Conservation (phyloP, 2,329 filamentous ascomycete genomes). For the Cadophora sp. region DNA sequence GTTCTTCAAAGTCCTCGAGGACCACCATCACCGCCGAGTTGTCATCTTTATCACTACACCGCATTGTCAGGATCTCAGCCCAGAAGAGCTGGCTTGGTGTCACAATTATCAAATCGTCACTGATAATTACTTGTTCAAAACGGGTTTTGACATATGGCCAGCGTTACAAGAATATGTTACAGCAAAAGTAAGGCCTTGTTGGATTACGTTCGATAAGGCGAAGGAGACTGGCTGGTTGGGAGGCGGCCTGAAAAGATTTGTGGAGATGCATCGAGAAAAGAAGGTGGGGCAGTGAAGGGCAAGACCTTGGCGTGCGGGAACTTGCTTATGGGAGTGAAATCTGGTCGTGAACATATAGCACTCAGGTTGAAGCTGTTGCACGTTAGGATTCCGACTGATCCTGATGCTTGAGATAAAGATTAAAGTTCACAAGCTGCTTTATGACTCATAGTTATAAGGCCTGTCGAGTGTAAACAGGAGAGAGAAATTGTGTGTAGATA, state of each 20-base stretch:
- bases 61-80: constrained; percentile 11
- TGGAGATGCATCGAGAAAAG: constrained; percentile 26
- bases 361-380: background rate
- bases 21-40: constrained; percentile 23
- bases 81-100: constrained; percentile 26
- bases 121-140: constrained; percentile 20
- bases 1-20: constrained; percentile 23
- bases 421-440: too few relatives aligned
- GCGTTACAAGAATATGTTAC: constrained; percentile 23
- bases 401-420: too few relatives aligned
- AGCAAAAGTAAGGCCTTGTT: constrained; percentile 26
- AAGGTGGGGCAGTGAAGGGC: constrained; percentile 11
- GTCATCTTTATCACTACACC: constrained; percentile 24
- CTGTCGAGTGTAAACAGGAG: too few relatives aligned
- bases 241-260: constrained; percentile 26
- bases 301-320: background rate
- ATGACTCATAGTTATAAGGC: too few relatives aligned
- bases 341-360: background rate
- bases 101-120: constrained; percentile 24
- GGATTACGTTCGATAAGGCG: constrained; percentile 27
- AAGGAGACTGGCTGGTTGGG: constrained; percentile 24
- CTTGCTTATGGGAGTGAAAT: too few relatives aligned
- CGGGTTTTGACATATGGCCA: constrained; percentile 18
- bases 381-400: too few relatives aligned
- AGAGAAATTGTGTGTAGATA: too few relatives aligned